Percentiles rank a stretch among this genome's conserved stretches.
These are phyloP conservation scores for Platismatia glauca DNA, from an alignment of 495 filamentous ascomycete species.

Conservation along the genomic window DNA sequence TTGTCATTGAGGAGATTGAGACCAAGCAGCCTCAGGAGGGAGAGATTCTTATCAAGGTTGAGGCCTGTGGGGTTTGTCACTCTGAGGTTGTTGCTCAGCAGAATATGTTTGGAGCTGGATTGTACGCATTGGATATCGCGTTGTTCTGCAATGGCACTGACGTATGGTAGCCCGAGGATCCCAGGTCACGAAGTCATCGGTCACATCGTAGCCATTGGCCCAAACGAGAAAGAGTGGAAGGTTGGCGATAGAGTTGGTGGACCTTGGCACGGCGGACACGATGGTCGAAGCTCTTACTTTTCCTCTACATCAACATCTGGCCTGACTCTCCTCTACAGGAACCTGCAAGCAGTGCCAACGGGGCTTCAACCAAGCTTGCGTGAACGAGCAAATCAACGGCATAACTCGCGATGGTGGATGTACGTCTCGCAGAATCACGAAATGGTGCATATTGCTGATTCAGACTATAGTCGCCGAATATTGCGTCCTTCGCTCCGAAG, in stretches of 20 bases:
- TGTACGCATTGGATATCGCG: neutral
- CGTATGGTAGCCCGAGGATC: conserved; percentile 15
- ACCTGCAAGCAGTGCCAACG: conserved; percentile 34
- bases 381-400: conserved; percentile 44
- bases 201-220: conserved; percentile 51
- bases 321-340: conserved; percentile 16
- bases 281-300: conserved; percentile 23
- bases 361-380: conserved; percentile 38
- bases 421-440: conserved; percentile 27
- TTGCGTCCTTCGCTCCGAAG: conserved; percentile 49
- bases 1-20: conserved; percentile 57
- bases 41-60: conserved; percentile 53
- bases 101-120: conserved; percentile 27
- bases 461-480: conserved; percentile 49
- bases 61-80: conserved; percentile 57
- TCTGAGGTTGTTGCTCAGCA: conserved; percentile 57
- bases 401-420: conserved; percentile 40
- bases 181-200: conserved; percentile 53
- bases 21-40: conserved; percentile 57
- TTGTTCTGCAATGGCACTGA: neutral
- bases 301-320: neutral
- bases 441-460: neutral
- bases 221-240: conserved; percentile 43
- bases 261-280: conserved; percentile 44
- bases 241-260: conserved; percentile 56